phyloP scores from a whole-genome alignment of 1,284 basidiomycete genomes.

The Malassezia vespertilionis region DNA sequence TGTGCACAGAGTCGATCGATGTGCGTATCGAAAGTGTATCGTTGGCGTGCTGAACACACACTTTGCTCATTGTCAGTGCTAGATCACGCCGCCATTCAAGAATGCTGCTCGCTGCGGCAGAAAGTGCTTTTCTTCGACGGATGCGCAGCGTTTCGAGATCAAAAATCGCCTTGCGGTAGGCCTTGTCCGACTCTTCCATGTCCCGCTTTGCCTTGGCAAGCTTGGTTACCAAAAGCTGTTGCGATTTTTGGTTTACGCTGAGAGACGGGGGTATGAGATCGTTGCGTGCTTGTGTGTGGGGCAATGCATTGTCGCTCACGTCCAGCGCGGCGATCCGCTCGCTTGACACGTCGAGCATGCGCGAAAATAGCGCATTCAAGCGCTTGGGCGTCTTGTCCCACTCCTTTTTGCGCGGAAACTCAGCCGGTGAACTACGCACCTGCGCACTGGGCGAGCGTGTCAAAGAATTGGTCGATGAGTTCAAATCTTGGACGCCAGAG shows the following conservation, averaged over 20 bases:
- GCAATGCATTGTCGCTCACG: background rate
- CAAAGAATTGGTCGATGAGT: too few species aligned
- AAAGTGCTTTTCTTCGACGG: slow-evolving; percentile 67
- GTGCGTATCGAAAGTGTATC: slow-evolving; percentile 21
- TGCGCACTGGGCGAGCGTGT: too few species aligned
- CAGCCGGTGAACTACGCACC: too few species aligned
- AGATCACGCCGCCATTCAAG: slow-evolving; percentile 69
- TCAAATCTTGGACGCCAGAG: too few species aligned
- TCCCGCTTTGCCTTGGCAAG: slow-evolving; percentile 37
- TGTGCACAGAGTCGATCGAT: slow-evolving; percentile 26
- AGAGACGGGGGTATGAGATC: slow-evolving; percentile 5
- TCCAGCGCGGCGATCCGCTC: slow-evolving; percentile 3
- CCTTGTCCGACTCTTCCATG: slow-evolving; percentile 59
- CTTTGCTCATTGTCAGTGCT: slow-evolving; percentile 53
- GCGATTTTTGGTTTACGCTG: slow-evolving; percentile 12
- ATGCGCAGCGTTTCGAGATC: slow-evolving; percentile 78
- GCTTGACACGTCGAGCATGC: slow-evolving; percentile 33
- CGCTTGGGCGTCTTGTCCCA: slow-evolving; percentile 44
- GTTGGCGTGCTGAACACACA: slow-evolving; percentile 28
- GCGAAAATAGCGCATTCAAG: slow-evolving; percentile 35
- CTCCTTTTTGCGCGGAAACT: slow-evolving; percentile 37
- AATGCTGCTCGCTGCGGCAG: slow-evolving; percentile 71
- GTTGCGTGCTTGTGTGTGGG: slow-evolving; percentile 18
- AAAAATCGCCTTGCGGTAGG: slow-evolving; percentile 81
- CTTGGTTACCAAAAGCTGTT: slow-evolving; percentile 32